phyloP scores from a whole-genome alignment of 176 grass and related monocot species.

The sorghum (Sorghum bicolor) region DNA sequence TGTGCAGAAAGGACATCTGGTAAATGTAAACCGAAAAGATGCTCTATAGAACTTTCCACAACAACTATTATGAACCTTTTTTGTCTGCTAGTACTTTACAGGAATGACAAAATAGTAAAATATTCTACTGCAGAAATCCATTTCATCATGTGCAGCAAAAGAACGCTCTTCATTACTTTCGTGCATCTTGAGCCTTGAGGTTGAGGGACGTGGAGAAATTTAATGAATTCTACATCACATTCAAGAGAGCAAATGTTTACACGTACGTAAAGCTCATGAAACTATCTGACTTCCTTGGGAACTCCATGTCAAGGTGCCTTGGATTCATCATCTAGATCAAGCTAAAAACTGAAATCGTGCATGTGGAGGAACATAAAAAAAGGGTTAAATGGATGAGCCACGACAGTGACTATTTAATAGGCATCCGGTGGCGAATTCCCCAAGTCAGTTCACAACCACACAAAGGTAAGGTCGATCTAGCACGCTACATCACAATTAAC shows the following conservation, averaged over 20 bases:
- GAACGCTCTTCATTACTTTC: neutral
- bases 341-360: neutral
- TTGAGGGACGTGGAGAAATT: neutral
- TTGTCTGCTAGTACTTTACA: neutral
- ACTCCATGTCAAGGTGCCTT: neutral
- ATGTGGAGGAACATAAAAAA: neutral
- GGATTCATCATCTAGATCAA: neutral
- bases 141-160: neutral
- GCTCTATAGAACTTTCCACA: neutral
- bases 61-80: neutral
- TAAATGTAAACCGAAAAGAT: neutral
- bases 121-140: neutral
- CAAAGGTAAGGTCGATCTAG: neutral
- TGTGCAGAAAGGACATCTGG: neutral
- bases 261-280: neutral
- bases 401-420: neutral
- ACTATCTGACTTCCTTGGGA: neutral
- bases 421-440: neutral
- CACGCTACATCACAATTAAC: neutral
- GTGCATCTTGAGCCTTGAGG: neutral
- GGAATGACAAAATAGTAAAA: neutral
- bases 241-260: neutral
- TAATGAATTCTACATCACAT: neutral
- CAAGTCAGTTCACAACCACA: neutral
- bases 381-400: neutral